Evolutionary conservation across 805 yeast genomes (phyloP).

Genomic region (Cyberlindnera veronae): DNA sequence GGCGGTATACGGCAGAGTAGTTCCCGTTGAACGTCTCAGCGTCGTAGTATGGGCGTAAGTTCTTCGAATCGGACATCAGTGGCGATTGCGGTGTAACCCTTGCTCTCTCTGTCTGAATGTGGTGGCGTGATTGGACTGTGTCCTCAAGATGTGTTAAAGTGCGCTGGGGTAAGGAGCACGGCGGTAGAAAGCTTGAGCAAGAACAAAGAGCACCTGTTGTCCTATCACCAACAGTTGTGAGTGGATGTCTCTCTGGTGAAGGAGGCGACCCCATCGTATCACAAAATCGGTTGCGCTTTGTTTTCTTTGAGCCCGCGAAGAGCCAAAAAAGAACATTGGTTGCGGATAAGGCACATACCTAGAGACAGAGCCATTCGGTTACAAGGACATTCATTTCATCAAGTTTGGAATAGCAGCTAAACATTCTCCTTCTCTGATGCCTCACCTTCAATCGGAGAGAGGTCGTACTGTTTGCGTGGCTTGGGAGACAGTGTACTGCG

Average conservation of each 20-base stretch:
- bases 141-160: not conserved
- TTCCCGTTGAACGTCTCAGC: conserved; percentile 65
- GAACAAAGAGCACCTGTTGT: no score
- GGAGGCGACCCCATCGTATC: no score
- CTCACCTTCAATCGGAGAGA: conserved; percentile 7
- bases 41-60: conserved; percentile 65
- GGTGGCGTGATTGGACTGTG: not conserved
- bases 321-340: no score
- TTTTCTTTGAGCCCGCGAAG: not conserved
- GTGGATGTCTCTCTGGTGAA: no score
- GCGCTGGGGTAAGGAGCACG: no score
- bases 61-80: conserved; percentile 10
- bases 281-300: not conserved
- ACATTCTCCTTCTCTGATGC: conserved; percentile 12
- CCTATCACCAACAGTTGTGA: no score
- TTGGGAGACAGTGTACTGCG: conserved; percentile 12
- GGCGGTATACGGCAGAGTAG: conserved; percentile 55
- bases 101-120: not conserved
- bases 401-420: not conserved
- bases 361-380: no score
- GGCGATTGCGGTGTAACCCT: not conserved
- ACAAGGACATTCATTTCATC: conserved; percentile 1
- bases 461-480: conserved; percentile 10
- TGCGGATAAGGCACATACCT: no score
- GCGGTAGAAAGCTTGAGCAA: no score